phyloP scores from a whole-genome alignment of 768 basidiomycete species.

The Pisolithus orientalis region DNA sequence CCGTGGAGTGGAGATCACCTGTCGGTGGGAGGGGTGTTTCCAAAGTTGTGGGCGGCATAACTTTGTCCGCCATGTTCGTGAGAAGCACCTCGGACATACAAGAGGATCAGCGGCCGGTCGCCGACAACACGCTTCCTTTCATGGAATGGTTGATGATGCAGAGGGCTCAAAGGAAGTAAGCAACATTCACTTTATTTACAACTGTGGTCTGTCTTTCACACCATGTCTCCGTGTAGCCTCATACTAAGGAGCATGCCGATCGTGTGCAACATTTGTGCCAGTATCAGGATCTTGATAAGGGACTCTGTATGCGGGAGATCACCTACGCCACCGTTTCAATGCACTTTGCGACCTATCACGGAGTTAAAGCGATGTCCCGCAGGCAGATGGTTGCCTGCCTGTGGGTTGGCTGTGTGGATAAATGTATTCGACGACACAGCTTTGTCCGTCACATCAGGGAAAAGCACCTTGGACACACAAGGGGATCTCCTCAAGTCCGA shows the following conservation, averaged over 20 bases:
- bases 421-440: neutral
- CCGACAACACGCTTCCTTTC: no score
- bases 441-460: neutral
- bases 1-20: neutral
- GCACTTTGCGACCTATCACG: neutral
- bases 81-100: neutral
- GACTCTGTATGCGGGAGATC: neutral
- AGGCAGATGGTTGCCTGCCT: neutral
- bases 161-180: no score
- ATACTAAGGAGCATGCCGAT: no score
- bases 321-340: neutral
- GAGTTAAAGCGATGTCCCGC: neutral
- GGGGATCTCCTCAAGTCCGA: neutral
- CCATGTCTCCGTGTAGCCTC: no score
- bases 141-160: no score
- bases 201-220: no score
- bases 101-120: neutral
- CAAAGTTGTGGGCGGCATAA: neutral
- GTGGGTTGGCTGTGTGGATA: neutral
- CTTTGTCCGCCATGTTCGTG: neutral
- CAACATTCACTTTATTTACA: no score
- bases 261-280: neutral
- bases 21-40: neutral
- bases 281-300: neutral
- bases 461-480: neutral